Conservation (phyloP, 108 stramenopile species). For the Schizochytrium sp. region DNA sequence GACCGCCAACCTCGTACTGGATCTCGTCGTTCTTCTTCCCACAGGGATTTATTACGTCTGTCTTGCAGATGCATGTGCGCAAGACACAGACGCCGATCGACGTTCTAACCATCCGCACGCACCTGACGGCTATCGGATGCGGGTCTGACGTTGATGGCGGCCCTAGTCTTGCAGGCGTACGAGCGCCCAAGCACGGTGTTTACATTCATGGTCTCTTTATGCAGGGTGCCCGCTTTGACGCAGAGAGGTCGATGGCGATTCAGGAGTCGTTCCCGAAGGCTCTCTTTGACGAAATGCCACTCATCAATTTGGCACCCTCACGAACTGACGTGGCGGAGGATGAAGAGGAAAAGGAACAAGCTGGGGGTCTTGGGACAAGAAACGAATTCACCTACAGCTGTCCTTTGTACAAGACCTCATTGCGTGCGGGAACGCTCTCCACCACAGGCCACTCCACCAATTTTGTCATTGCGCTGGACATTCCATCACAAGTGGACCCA, state of each 20-base stretch:
- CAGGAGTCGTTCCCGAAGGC: constrained; percentile 30
- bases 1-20: constrained; percentile 46
- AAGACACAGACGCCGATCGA: constrained; percentile 42
- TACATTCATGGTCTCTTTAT: constrained; percentile 53
- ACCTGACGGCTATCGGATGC: constrained; percentile 23
- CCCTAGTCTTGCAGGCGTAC: background rate
- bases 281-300: constrained; percentile 42
- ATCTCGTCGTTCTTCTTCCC: constrained; percentile 53
- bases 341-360: background rate
- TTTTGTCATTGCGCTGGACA: constrained; percentile 38
- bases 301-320: constrained; percentile 43
- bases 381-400: constrained; percentile 23
- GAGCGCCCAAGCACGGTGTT: constrained; percentile 39
- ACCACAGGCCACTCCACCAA: constrained; percentile 55
- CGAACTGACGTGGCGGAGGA: background rate
- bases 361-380: too few species aligned
- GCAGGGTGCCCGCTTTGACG: constrained; percentile 51
- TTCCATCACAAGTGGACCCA: constrained; percentile 23
- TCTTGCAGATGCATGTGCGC: constrained; percentile 45
- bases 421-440: constrained; percentile 42
- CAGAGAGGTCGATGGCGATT: constrained; percentile 18
- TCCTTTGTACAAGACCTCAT: constrained; percentile 51
- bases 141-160: background rate
- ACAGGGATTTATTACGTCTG: constrained; percentile 52
- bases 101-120: constrained; percentile 29